Base-by-base conservation (phyloP, 768 basidiomycete genomes). In the Leccinum pellstonianum region DNA sequence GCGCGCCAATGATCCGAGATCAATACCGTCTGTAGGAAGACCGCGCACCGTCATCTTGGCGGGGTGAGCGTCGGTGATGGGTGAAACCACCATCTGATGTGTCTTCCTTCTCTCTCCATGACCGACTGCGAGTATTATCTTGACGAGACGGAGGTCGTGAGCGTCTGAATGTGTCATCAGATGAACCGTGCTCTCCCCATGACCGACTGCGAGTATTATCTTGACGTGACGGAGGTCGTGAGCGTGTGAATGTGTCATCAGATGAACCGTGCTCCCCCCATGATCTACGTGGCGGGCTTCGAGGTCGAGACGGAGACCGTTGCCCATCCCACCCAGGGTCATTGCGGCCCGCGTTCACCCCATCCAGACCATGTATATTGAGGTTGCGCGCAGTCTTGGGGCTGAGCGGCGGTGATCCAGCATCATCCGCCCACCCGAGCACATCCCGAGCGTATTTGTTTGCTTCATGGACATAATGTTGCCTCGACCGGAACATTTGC, bases 371-470 rank as follows among this genome's bases (percentile, higher is more conserved):
- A 52, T 71, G 76, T 67, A 85, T 65, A 5, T 77, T 76, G 76
- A 86, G 83, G 74, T 77, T 83, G 43, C 80, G 81, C 29, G 81
- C 77, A 9, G 79, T 77, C 66, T 68, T 77, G 21, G 77, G 71
- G 31, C 77, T 68, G 43, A 86, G 57, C 33, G 73, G 70, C 17
- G 83, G 82, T 38, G 64, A 59, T 46, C 52, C 56, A 41, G 48
- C 62, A 21, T 72, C 74, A 37, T 70, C 62, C 5, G 64, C 65
- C 75, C 79, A 80, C 59, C 79, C 78, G 25, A 79, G 70, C 3
- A 71, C 71, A 17, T 67, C 62, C 41, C 69, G 64, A 35, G 72
- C 76, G 59, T 76, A 80, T 59, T 56, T 63, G 56, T 78, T 79
- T 9, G 66, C 81, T 43, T 73, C 67, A 23, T 70, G 54, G 5